phyloP scores from a whole-genome alignment of 768 basidiomycete species.

The Suillus lakei region DNA sequence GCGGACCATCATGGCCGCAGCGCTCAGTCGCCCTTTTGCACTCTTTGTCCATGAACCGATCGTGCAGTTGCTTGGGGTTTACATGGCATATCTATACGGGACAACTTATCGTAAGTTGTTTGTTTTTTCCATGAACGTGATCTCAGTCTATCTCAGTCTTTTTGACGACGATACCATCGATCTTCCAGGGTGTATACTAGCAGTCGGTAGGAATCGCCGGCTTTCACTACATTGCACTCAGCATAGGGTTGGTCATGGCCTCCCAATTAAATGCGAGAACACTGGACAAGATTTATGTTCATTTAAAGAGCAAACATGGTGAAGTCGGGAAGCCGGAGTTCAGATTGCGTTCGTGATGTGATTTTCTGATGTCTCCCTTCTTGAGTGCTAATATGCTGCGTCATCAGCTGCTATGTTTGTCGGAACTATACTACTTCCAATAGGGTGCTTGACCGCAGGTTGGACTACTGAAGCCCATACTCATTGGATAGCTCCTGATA shows the following conservation, averaged over 20 bases:
- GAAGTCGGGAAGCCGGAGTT: constrained; percentile 62
- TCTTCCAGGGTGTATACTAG: constrained; percentile 60
- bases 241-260: constrained; percentile 58
- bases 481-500: constrained; percentile 74
- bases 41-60: constrained; percentile 67
- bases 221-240: constrained; percentile 63
- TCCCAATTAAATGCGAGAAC: constrained; percentile 59
- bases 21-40: constrained; percentile 70
- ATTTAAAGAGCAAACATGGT: constrained; percentile 54
- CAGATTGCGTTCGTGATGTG: constrained; percentile 46
- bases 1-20: constrained; percentile 52
- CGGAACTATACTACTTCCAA: constrained; percentile 63
- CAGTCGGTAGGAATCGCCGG: constrained; percentile 35
- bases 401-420: constrained; percentile 59
- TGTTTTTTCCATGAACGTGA: not conserved
- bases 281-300: constrained; percentile 60
- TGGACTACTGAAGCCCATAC: constrained; percentile 65
- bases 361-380: not conserved
- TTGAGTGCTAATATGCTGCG: constrained; percentile 11
- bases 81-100: constrained; percentile 75
- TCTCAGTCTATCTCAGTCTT: constrained; percentile 50
- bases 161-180: constrained; percentile 64
- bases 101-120: constrained; percentile 53
- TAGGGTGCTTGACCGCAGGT: constrained; percentile 71
- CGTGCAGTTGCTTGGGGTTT: constrained; percentile 63